Evolutionary conservation across 495 filamentous ascomycete genomes (phyloP), one percentile per base, ranked within the genome.

Genomic region (Aspergillus kassunensis): DNA sequence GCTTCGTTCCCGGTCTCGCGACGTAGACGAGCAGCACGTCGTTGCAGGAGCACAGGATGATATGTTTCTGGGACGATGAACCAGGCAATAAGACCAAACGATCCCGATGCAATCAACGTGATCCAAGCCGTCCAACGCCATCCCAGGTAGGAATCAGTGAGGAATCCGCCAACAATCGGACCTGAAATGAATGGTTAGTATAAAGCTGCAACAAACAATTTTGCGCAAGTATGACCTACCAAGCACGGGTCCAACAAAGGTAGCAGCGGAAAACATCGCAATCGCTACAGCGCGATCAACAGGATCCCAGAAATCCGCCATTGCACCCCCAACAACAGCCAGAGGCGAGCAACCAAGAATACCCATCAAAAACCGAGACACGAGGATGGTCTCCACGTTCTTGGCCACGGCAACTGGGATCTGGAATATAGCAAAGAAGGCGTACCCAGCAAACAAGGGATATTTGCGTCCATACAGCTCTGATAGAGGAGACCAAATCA

Each of bases 81-180:
- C 12, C 76, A 67, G 16, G 74, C 67, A 16, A 79, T 34, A 1
- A 75, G 50, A 33, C 79, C 79, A 47, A 80, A 77, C 19, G 73
- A 59, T 13, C 68, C 64, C 0, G 68, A 70, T 34, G 81, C 69
- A 52, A 89, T 84, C n/a, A 80, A 55, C 4, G 79, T 82, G 33
- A 86, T 74, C 76, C 79, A 90, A 11, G 72, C 77, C 0, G 80
- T 82, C 82, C 84, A 87, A 30, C 80, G 69, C 84, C 84, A 86
- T 48, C 74, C 76, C 2, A 85, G 72, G 43, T 78, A 68, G 13
- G 67, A 73, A 16, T 77, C 69, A 4, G 73, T 77, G 43, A 84
- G 72, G 60, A 83, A 86, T n/a, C 75, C 78, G 24, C 80, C 82
- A 5, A 63, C 50, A 46, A 63, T 63, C 13, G 61, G 61, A n/a